Evolutionary conservation across 768 basidiomycete species (phyloP), one percentile per base, ranked within the genome.

Genomic region (Mycena epipterygia): DNA sequence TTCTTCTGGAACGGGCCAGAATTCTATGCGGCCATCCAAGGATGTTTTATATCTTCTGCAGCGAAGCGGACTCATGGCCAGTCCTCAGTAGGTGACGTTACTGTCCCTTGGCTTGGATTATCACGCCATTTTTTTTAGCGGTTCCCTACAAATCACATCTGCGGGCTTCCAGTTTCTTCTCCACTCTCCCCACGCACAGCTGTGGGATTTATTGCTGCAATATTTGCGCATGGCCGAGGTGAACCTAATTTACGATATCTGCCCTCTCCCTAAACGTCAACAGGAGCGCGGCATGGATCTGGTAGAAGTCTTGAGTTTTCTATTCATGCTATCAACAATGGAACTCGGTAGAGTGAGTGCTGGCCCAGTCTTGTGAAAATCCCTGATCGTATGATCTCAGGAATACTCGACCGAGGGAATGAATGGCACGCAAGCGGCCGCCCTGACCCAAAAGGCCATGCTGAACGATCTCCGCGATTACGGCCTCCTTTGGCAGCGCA

Each of bases 291-390:
- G 91, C 76, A 95, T 96, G 91, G 97, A 97, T 80, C 85, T 97
- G 0, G 95, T 98, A 12, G 95, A 97, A 78, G 94, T 98, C 12
- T 86, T 99, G 64, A 93, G 93, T 73, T 96, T 99, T 81, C 86
- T 98, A 56, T 96, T 99, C 85, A 98, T 98, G 93, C 86, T 99
- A 69, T 96, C 96, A 2, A 98, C 95, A 5, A 96, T 97, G 91
- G 95, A 98, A 77, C 89, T 99, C 8, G 96, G 96, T 53, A 87
- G 92, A 74, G 96, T 96, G 76, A 46, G 35, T 27, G 55, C 61
- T 66, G 27, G 59, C 51, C 30, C 42, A 71, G 70, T 49, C 67
- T 66, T 59, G 30, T 66, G 57, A 60, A 72, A 71, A 68, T 75
- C 65, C 73, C 63, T 65, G 63, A 64, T 70, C 49, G 30, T 29